Percentiles rank a stretch among this genome's conserved stretches.
These are phyloP conservation scores for Davidsoniella virescens DNA, from an alignment of 2,329 filamentous ascomycete species.

Conservation along the genomic window DNA sequence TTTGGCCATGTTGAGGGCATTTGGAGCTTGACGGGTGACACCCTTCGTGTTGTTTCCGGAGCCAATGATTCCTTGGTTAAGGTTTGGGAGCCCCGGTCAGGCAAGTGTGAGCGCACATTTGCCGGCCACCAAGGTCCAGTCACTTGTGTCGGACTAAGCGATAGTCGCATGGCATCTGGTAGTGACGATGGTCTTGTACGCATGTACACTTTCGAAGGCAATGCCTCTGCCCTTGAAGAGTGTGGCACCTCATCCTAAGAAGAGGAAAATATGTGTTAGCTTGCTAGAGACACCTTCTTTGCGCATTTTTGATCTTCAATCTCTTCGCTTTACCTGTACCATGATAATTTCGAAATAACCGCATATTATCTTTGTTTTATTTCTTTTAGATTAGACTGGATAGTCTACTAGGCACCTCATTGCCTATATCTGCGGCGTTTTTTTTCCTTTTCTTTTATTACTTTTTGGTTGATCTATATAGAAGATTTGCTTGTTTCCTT, in stretches of 20 bases:
- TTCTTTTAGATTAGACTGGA: neutral
- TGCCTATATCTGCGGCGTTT: neutral
- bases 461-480: neutral
- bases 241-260: slow-evolving; percentile 33
- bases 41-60: slow-evolving; percentile 71
- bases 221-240: slow-evolving; percentile 28
- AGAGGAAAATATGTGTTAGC: neutral
- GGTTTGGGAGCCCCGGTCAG: slow-evolving; percentile 78
- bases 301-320: neutral
- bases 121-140: slow-evolving; percentile 82
- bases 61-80: slow-evolving; percentile 93
- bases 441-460: neutral
- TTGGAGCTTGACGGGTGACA: slow-evolving; percentile 84
- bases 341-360: neutral
- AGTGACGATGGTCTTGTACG: slow-evolving; percentile 87
- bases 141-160: slow-evolving; percentile 81
- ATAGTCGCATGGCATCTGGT: slow-evolving; percentile 76
- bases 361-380: neutral
- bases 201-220: slow-evolving; percentile 58
- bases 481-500: neutral
- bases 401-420: neutral
- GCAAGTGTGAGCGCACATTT: slow-evolving; percentile 83
- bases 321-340: neutral
- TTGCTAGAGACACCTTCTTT: neutral
- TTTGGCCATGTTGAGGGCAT: slow-evolving; percentile 95